These are phyloP conservation scores for Fragilaria crotonensis DNA, from an alignment of 108 stramenopile genomes.

Conservation along the genomic window DNA sequence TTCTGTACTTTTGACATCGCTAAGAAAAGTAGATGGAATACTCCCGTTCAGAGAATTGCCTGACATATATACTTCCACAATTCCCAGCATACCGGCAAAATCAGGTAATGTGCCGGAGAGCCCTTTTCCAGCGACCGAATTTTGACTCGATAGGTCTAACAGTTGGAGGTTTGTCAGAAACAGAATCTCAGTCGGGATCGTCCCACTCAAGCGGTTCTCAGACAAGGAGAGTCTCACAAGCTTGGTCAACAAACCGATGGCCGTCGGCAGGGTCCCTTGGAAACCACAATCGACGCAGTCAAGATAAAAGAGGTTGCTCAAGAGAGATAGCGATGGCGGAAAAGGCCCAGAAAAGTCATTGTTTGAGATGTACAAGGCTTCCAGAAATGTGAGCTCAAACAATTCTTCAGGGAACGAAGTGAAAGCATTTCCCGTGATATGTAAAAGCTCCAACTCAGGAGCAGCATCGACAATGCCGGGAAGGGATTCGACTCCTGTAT, in stretches of 20 bases:
- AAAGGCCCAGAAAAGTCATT: slow-evolving; percentile 18
- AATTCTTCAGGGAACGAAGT: slow-evolving; percentile 37
- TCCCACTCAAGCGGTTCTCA: slow-evolving; percentile 34
- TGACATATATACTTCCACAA: slow-evolving; percentile 25
- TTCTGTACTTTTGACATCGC: not conserved
- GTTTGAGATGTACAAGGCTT: slow-evolving; percentile 36
- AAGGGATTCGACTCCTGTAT: slow-evolving; percentile 24
- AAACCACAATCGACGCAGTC: slow-evolving; percentile 13
- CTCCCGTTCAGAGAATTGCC: slow-evolving; percentile 50
- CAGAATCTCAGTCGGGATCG: slow-evolving; percentile 42
- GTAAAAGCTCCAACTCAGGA: slow-evolving; percentile 39
- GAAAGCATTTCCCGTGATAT: slow-evolving; percentile 52
- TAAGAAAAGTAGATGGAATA: slow-evolving; percentile 18
- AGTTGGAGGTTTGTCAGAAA: slow-evolving; percentile 31
- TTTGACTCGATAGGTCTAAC: slow-evolving; percentile 30
- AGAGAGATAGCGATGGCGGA: not conserved
- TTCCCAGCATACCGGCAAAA: not conserved
- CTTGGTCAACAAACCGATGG: slow-evolving; percentile 23
- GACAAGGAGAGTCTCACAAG: slow-evolving; percentile 24
- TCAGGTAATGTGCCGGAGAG: not conserved
- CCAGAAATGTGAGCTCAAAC: slow-evolving; percentile 21
- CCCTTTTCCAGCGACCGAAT: slow-evolving; percentile 1
- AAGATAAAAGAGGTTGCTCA: slow-evolving; percentile 1
- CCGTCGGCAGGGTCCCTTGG: slow-evolving; percentile 35
- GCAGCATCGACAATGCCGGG: slow-evolving; percentile 34